Percentiles rank a stretch among this genome's conserved stretches.
Evolutionary conservation across 2,329 filamentous ascomycete species (phyloP).

Genomic region (Zelopaecilomyces penicillatus): DNA sequence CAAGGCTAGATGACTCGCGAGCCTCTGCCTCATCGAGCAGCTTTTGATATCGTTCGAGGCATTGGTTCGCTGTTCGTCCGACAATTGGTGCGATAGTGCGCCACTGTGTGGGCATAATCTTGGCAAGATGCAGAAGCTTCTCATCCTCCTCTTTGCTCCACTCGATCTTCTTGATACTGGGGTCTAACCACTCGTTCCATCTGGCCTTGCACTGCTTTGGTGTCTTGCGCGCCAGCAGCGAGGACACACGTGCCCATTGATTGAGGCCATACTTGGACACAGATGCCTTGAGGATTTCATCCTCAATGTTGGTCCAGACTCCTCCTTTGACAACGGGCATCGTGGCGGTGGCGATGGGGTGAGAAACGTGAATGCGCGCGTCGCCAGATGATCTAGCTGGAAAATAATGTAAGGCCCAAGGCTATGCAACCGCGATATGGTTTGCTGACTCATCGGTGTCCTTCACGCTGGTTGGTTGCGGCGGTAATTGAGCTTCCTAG

Average conservation of each 20-base stretch:
- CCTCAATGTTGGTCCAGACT: constrained; percentile 71
- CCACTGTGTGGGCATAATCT: constrained; percentile 99
- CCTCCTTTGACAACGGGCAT: constrained; percentile 70
- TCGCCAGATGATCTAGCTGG: constrained; percentile 6
- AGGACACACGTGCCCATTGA: constrained; percentile 98
- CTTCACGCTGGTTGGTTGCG: background rate
- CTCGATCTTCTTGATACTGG: constrained; percentile 95
- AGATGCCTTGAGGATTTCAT: constrained; percentile 94
- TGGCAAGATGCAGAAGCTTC: constrained; percentile 90
- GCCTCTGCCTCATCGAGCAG: constrained; percentile 93
- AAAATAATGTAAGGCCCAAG: constrained; percentile 19
- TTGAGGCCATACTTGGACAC: constrained; percentile 93
- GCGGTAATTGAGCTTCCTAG: background rate
- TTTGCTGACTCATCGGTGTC: constrained; percentile 8
- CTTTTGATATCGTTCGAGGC: constrained; percentile 93
- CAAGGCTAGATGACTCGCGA: constrained; percentile 74
- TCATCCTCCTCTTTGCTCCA: constrained; percentile 99
- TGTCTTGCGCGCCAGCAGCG: constrained; percentile 91
- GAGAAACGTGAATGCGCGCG: constrained; percentile 5
- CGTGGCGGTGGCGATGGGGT: constrained; percentile 17
- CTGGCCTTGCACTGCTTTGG: constrained; percentile 98
- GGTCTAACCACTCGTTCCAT: constrained; percentile 98
- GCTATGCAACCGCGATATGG: constrained; percentile 3
- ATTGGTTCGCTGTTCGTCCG: constrained; percentile 92
- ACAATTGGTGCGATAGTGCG: constrained; percentile 96